A percentile compares a stretch with the other conserved stretches of the same genome.
phyloP scores from a whole-genome alignment of 2,329 filamentous ascomycete genomes.

The Ophiocordyceps camponoti-floridani region DNA sequence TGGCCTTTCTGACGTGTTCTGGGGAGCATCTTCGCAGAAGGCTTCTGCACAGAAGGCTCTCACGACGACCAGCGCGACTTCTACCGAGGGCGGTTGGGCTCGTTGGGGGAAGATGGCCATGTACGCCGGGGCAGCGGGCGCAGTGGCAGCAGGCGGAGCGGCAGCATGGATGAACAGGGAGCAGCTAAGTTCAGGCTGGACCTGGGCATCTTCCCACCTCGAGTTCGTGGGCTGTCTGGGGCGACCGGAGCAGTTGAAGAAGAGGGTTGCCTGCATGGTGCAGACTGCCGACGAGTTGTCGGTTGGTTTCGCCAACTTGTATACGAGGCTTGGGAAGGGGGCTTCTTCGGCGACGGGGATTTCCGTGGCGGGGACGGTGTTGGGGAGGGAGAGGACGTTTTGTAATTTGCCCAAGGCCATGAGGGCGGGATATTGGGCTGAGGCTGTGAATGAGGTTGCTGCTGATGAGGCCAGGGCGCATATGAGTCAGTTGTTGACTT shows the following conservation, averaged over 20 bases:
- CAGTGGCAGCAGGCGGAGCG: constrained; percentile 64
- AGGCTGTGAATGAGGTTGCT: constrained; percentile 62
- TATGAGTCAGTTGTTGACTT: constrained; percentile 32
- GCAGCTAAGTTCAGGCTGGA: constrained; percentile 55
- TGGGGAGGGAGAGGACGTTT: constrained; percentile 66
- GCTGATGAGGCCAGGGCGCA: constrained; percentile 68
- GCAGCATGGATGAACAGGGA: constrained; percentile 78
- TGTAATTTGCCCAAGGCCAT: constrained; percentile 57
- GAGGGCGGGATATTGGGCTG: constrained; percentile 40
- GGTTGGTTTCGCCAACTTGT: constrained; percentile 72
- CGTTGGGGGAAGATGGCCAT: constrained; percentile 74
- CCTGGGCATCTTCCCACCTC: constrained; percentile 77
- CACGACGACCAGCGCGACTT: neutral
- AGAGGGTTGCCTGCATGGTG: constrained; percentile 52
- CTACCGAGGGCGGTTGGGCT: constrained; percentile 37
- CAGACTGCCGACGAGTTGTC: constrained; percentile 43
- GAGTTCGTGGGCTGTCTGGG: constrained; percentile 85
- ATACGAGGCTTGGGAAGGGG: constrained; percentile 62
- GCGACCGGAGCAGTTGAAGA: constrained; percentile 63
- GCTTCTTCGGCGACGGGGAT: constrained; percentile 34
- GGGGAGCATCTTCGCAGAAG: constrained; percentile 24
- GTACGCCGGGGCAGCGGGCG: constrained; percentile 68
- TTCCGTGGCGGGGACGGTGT: constrained; percentile 35
- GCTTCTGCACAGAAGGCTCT: neutral
- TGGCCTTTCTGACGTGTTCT: constrained; percentile 50